These are phyloP conservation scores for Monosporascus sp. DNA, from an alignment of 2,329 filamentous ascomycete species.

Conservation along the genomic window DNA sequence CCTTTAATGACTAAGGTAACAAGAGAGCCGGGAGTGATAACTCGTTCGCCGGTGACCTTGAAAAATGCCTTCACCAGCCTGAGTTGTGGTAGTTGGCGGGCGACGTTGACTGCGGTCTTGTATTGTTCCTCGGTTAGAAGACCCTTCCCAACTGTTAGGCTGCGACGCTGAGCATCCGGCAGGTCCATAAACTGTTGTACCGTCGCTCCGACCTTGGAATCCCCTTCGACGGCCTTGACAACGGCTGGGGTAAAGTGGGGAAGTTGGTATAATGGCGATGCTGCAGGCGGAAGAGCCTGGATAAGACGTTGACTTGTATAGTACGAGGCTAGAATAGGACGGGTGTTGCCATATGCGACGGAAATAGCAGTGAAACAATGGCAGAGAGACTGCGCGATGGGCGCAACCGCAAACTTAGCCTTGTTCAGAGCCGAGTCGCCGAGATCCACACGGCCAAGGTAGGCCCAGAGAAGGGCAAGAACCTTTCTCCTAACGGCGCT, in stretches of 20 bases:
- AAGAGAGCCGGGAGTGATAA: conserved; percentile 85
- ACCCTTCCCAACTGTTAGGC: conserved; percentile 62
- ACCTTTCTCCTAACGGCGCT: conserved; percentile 77
- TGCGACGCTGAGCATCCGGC: conserved; percentile 67
- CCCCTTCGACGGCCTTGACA: conserved; percentile 64
- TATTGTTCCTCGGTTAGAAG: conserved; percentile 75
- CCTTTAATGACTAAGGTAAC: conserved; percentile 95
- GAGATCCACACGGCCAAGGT: conserved; percentile 82
- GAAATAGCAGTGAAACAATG: conserved; percentile 83
- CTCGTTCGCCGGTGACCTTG: conserved; percentile 93
- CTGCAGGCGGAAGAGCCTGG: conserved; percentile 77
- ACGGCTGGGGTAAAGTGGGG: conserved; percentile 73
- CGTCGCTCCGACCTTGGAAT: conserved; percentile 67
- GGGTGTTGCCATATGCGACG: conserved; percentile 79
- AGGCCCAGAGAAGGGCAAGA: conserved; percentile 88
- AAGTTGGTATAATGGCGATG: conserved; percentile 85
- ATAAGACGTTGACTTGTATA: conserved; percentile 79
- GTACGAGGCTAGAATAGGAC: conserved; percentile 77
- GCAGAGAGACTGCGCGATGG: conserved; percentile 78
- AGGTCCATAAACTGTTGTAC: conserved; percentile 87
- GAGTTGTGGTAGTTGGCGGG: conserved; percentile 77
- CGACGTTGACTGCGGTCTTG: conserved; percentile 66
- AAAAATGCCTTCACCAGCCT: conserved; percentile 92
- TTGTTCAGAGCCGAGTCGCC: conserved; percentile 71
- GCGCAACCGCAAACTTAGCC: conserved; percentile 84